These are phyloP conservation scores for Botrytis fabae DNA, from an alignment of 2,329 filamentous ascomycete genomes.

Conservation along the genomic window DNA sequence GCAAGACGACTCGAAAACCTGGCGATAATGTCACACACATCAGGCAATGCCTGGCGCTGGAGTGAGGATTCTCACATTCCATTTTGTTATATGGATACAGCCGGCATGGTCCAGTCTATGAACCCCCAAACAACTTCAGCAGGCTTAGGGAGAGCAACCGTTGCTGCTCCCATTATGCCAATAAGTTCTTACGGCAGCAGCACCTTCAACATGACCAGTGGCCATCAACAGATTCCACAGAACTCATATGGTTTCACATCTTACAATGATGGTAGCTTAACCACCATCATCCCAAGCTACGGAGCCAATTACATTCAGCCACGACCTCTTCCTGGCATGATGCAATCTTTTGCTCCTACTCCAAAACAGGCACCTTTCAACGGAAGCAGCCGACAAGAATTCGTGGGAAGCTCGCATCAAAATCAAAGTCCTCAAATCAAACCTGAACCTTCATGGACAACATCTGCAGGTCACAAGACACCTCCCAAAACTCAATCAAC, in stretches of 20 bases:
- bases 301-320: slow-evolving; percentile 37
- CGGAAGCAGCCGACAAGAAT: slow-evolving; percentile 41
- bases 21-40: slow-evolving; percentile 51
- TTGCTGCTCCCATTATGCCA: slow-evolving; percentile 52
- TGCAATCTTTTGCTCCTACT: slow-evolving; percentile 28
- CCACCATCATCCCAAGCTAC: slow-evolving; percentile 36
- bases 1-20: slow-evolving; percentile 45
- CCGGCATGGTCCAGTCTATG: slow-evolving; percentile 50
- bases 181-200: slow-evolving; percentile 44
- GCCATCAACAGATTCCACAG: slow-evolving; percentile 40
- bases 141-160: slow-evolving; percentile 46
- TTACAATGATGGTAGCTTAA: slow-evolving; percentile 39
- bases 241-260: slow-evolving; percentile 47
- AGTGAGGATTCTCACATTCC: slow-evolving; percentile 47
- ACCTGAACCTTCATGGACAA: slow-evolving; percentile 38
- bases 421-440: slow-evolving; percentile 44
- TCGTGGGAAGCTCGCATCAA: slow-evolving; percentile 34
- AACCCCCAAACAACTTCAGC: slow-evolving; percentile 46
- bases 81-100: slow-evolving; percentile 46
- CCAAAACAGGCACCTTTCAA: slow-evolving; percentile 32
- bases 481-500: background rate
- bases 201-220: slow-evolving; percentile 46
- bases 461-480: slow-evolving; percentile 22
- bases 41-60: slow-evolving; percentile 55
- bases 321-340: slow-evolving; percentile 40